phyloP scores from a whole-genome alignment of 1,284 basidiomycete species.

The Pisolithus thermaeus region DNA sequence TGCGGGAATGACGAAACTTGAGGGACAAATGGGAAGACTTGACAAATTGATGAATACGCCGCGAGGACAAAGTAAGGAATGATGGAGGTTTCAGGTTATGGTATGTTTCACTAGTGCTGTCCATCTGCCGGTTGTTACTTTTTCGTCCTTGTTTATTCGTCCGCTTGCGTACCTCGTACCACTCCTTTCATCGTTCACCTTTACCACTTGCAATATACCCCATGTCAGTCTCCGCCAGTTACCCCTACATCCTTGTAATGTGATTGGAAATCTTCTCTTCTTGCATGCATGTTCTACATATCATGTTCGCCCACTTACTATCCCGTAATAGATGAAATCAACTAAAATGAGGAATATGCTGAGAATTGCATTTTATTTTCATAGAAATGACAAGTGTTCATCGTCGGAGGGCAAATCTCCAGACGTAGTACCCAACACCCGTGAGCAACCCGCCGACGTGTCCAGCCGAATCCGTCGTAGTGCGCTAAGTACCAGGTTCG shows the following conservation, averaged over 20 bases:
- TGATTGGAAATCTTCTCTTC: too few relatives aligned
- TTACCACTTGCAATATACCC: too few relatives aligned
- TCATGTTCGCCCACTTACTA: too few relatives aligned
- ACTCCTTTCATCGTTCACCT: too few relatives aligned
- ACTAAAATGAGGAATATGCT: not conserved
- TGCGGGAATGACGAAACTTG: conserved; percentile 55
- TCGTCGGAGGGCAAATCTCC: conserved; percentile 27
- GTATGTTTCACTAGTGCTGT: not conserved
- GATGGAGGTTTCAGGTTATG: not conserved
- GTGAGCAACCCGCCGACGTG: conserved; percentile 76
- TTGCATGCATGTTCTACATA: too few relatives aligned
- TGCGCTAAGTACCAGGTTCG: conserved; percentile 29
- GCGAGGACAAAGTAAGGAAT: conserved; percentile 15
- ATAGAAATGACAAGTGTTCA: conserved; percentile 4
- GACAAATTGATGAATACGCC: conserved; percentile 73
- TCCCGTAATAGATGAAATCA: not conserved
- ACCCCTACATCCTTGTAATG: too few relatives aligned
- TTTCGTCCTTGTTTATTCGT: not conserved
- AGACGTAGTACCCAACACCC: conserved; percentile 59
- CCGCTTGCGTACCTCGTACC: too few relatives aligned
- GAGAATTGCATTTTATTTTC: not conserved
- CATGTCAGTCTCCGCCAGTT: too few relatives aligned
- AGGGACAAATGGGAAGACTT: conserved; percentile 70
- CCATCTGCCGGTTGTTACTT: not conserved
- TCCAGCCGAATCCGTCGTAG: conserved; percentile 61